Evolutionary conservation across 495 filamentous ascomycete genomes (phyloP).

Genomic region (Pyrenopolyporus hunteri): DNA sequence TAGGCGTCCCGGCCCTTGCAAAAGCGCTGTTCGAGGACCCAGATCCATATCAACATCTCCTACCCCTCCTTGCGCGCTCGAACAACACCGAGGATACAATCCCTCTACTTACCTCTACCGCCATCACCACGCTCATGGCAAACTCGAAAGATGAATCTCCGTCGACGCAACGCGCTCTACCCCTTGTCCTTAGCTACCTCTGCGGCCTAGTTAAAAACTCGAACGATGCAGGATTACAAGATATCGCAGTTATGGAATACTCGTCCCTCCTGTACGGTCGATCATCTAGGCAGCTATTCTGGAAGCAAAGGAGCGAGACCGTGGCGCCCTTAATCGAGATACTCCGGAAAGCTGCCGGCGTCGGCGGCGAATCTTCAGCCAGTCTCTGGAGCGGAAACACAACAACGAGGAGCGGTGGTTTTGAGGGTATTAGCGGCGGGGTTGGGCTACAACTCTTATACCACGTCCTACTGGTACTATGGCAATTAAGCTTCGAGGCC

Average conservation of each 20-base stretch:
- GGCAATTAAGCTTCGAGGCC: conserved; percentile 95
- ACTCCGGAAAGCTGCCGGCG: conserved; percentile 76
- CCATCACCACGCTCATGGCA: conserved; percentile 82
- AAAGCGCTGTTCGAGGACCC: conserved; percentile 75
- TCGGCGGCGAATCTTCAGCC: conserved; percentile 66
- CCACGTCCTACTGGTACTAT: conserved; percentile 87
- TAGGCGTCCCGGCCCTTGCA: conserved; percentile 79
- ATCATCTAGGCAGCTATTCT: conserved; percentile 81
- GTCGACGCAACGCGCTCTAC: conserved; percentile 71
- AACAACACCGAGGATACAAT: conserved; percentile 83
- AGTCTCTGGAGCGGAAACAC: conserved; percentile 69
- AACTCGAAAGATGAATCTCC: conserved; percentile 62
- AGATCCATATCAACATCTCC: conserved; percentile 81
- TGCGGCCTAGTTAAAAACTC: conserved; percentile 79
- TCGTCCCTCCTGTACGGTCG: conserved; percentile 81
- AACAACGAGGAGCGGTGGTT: conserved; percentile 56
- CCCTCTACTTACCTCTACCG: conserved; percentile 86
- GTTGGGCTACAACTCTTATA: conserved; percentile 94
- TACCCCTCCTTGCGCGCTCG: conserved; percentile 83
- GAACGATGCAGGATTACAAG: conserved; percentile 83
- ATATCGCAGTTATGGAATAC: conserved; percentile 92
- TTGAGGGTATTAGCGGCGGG: conserved; percentile 74
- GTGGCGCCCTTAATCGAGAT: conserved; percentile 82
- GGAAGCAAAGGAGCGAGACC: conserved; percentile 83
- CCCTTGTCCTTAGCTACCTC: conserved; percentile 86